phyloP scores from a whole-genome alignment of 2,329 filamentous ascomycete species.

The Monilinia fructigena region DNA sequence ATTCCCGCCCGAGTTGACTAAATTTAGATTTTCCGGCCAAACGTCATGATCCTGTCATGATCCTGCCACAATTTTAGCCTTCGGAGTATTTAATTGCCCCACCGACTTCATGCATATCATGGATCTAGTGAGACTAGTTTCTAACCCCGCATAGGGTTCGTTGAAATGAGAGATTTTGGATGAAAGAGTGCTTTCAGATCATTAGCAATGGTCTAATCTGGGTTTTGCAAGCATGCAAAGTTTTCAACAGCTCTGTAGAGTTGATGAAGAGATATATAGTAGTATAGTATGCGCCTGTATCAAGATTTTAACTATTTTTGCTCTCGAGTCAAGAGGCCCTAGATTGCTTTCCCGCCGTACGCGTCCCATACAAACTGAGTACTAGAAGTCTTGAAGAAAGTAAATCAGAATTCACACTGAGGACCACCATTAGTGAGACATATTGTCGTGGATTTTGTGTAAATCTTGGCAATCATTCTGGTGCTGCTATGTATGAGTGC shows the following conservation, averaged over 20 bases:
- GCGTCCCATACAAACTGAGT: no score
- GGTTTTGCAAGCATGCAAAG: no score
- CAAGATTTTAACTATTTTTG: no score
- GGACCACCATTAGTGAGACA: background rate
- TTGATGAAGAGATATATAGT: no score
- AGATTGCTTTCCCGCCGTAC: no score
- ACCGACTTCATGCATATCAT: background rate
- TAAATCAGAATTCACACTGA: background rate
- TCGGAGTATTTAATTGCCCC: background rate
- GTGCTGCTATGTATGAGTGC: background rate
- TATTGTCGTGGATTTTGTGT: background rate
- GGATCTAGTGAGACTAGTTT: background rate
- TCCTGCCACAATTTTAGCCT: background rate
- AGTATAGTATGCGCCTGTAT: no score
- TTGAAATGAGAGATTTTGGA: background rate
- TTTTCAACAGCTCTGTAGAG: no score
- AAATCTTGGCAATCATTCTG: background rate
- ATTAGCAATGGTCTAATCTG: background rate
- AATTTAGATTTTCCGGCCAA: conserved; percentile 5
- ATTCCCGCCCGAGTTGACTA: background rate
- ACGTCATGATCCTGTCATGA: background rate
- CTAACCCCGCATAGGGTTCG: background rate
- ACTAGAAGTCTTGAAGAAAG: background rate
- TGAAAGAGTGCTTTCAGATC: background rate
- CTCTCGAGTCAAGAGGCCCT: no score